Evolutionary conservation across 2,329 filamentous ascomycete genomes (phyloP), one percentile per base, ranked within the genome.

Genomic region (Aplosporella prunicola): DNA sequence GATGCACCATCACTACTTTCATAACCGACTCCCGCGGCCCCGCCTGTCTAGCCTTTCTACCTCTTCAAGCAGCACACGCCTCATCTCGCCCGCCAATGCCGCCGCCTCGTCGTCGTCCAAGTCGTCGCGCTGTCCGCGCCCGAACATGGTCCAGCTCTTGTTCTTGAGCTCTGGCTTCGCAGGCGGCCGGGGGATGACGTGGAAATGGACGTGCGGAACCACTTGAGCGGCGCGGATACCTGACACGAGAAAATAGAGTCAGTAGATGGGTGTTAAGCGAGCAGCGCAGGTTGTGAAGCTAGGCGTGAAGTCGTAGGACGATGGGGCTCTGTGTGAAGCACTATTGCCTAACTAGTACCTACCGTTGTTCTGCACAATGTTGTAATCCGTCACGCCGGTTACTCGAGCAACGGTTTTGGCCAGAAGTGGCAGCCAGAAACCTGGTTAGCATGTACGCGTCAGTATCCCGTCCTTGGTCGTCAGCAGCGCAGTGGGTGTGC

Each of bases 281-380:
- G n/a, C n/a, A n/a, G n/a, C n/a, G n/a, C n/a, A n/a, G n/a, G 15
- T n/a, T n/a, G n/a, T n/a, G n/a, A n/a, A n/a, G n/a, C n/a, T n/a
- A n/a, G n/a, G n/a, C n/a, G n/a, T n/a, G n/a, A n/a, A n/a, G n/a
- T n/a, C n/a, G n/a, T n/a, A n/a, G n/a, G n/a, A n/a, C n/a, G n/a
- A n/a, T n/a, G n/a, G n/a, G n/a, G n/a, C n/a, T n/a, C n/a, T n/a
- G n/a, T n/a, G n/a, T n/a, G n/a, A n/a, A n/a, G n/a, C n/a, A n/a
- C n/a, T n/a, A n/a, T n/a, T n/a, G n/a, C n/a, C n/a, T n/a, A n/a
- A n/a, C n/a, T 6, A 11, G 4, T 38, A 58, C 57, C 29, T 49
- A 74, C 73, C 86, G 50, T 95, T 96, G 57, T 96, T 96, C 66
- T 96, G 89, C 39, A 96, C 85, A 20, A 96, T 78, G 60, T 98